These are phyloP conservation scores for Apiospora arundinis DNA, from an alignment of 2,329 filamentous ascomycete genomes.

Conservation along the genomic window DNA sequence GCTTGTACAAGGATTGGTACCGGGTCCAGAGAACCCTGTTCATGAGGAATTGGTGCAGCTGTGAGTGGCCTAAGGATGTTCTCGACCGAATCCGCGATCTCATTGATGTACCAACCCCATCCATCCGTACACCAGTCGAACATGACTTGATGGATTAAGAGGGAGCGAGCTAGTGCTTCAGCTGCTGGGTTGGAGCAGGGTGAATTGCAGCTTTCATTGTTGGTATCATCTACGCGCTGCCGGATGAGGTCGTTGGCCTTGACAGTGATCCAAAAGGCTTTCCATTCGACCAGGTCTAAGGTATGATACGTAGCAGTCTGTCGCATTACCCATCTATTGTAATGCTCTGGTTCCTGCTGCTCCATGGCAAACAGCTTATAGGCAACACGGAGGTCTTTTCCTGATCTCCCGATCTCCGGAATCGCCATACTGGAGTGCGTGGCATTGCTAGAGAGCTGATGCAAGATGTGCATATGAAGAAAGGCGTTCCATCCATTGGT, in stretches of 20 bases:
- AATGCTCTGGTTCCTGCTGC: not conserved
- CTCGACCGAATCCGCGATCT: not conserved
- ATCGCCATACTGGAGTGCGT: not conserved
- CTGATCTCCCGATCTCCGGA: not conserved
- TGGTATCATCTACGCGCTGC: not conserved
- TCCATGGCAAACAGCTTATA: not conserved
- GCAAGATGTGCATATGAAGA: not conserved
- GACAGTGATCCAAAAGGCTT: conserved; percentile 43
- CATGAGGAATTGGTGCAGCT: not conserved
- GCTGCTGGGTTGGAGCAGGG: too few species aligned
- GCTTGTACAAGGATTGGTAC: not conserved
- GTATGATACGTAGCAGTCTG: conserved; percentile 37
- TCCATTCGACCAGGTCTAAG: conserved; percentile 43
- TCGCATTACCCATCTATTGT: not conserved
- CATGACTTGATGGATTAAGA: conserved; percentile 40
- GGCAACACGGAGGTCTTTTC: not conserved
- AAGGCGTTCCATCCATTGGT: not conserved
- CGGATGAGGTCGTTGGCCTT: conserved; percentile 42
- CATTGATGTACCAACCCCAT: conserved; percentile 38
- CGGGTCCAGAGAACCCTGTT: not conserved
- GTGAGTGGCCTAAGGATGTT: not conserved
- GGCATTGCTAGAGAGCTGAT: not conserved
- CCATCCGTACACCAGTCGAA: conserved; percentile 46
- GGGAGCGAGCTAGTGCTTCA: not conserved
- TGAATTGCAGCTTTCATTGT: too few species aligned